Percentiles rank a stretch among this genome's conserved stretches.
These are phyloP conservation scores for Mycena galopus DNA, from an alignment of 768 basidiomycete species.

Conservation along the genomic window DNA sequence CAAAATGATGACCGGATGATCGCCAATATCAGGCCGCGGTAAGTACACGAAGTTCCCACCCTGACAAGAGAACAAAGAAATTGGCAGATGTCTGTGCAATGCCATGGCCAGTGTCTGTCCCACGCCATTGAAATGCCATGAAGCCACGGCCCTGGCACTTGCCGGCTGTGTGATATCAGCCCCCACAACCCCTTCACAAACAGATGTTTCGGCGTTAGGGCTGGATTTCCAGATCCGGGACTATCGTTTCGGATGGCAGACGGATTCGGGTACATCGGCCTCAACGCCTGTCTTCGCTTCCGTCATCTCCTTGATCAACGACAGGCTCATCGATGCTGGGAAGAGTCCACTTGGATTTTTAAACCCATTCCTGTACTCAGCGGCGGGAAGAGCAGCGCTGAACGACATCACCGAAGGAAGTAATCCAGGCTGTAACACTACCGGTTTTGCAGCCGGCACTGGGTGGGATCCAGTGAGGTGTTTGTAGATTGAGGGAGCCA, in stretches of 20 bases:
- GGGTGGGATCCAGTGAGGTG: slow-evolving; percentile 8
- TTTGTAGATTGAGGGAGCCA: slow-evolving; percentile 3
- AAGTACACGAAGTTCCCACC: too few species aligned
- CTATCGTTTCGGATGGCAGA: neutral
- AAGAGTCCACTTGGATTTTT: slow-evolving; percentile 51
- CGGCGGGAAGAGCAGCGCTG: slow-evolving; percentile 42
- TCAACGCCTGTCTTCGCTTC: slow-evolving; percentile 57
- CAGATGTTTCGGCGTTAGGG: slow-evolving; percentile 2
- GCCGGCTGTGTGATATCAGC: too few species aligned
- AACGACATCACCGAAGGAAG: slow-evolving; percentile 52
- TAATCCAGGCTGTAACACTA: slow-evolving; percentile 53
- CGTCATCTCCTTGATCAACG: slow-evolving; percentile 58
- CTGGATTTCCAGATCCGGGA: slow-evolving; percentile 1
- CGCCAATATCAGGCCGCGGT: too few species aligned
- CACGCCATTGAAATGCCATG: too few species aligned
- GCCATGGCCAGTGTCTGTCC: too few species aligned
- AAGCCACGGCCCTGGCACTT: too few species aligned
- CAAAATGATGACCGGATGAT: too few species aligned
- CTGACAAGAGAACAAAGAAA: too few species aligned
- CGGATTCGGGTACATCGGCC: slow-evolving; percentile 54
- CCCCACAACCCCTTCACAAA: neutral
- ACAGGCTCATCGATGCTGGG: slow-evolving; percentile 48
- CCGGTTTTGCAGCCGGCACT: slow-evolving; percentile 13
- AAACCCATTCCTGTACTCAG: slow-evolving; percentile 43
- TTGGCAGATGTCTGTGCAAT: too few species aligned